Base-by-base conservation (phyloP, 1,284 basidiomycete species). In the Pulveroboletus sp. region DNA sequence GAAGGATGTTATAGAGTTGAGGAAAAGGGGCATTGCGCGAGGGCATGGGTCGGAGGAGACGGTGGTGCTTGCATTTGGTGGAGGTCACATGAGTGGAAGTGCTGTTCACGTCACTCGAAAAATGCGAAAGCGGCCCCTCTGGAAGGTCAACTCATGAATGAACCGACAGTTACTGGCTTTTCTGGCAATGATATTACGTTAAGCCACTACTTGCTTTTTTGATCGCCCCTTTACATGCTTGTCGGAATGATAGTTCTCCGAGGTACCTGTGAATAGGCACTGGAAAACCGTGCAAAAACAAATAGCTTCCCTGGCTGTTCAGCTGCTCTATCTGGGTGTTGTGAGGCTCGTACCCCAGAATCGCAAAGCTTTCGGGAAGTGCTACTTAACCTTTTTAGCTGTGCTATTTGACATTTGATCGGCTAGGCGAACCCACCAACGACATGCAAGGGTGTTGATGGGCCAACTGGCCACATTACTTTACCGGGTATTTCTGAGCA, bases 51-150 rank as follows among this genome's bases (percentile, higher is more conserved):
- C 82, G 56, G 87, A 88, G 72, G 92, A 94, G 76, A 90, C 88
- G 22, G 92, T 94, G 38, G 92, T 95, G 47, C 79, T 94, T 59
- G 91, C 91, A 35, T 91, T 94, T 74, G 89, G 87, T 58, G 85
- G 85, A 56, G 81, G 80, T 57, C 82, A 80, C 62, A 80, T 79
- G 64, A 85, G 83, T 42, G 87, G 84, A 56, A 91, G 86, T 73
- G 82, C 86, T 38, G 91, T 95, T 62, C 90, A 93, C 72, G 80
- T 95, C 66, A 93, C 91, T 45, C 83, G 91, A 64, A 94, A 93
- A 77, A 78, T 88, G 77, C 88, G 86, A 75, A 89, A 87, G 75
- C 82, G 87, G 65, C 84, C 86, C 45, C 75, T 94, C 69, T 94
- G 89, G 89, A 94, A 94, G 80, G 91, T 94, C 55, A 88, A 88